Base-by-base conservation (phyloP, 2,329 filamentous ascomycete species). In the Neofusicoccum kwambonambiense region DNA sequence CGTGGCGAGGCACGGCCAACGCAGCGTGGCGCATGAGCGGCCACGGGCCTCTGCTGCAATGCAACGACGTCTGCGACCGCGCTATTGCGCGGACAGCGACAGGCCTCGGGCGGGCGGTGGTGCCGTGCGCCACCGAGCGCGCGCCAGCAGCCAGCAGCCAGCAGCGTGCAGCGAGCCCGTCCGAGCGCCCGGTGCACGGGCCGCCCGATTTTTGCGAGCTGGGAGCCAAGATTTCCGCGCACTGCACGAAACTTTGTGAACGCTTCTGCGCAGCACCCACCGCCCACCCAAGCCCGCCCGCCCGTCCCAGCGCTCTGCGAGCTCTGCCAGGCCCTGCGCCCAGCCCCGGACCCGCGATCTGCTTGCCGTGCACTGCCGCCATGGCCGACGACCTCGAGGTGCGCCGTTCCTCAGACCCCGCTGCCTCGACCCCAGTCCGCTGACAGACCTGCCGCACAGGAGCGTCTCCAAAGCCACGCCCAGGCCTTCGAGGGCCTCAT, bases 401-500 rank as follows among this genome's bases (percentile, higher is more conserved):
- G 70, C 51, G 73, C 69, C 44, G 19, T 65, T 66, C 13, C 60
- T 66, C 51, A 72, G 68, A 70, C 69, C 52, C 70, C 67, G 68
- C 42, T 65, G 66, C 66, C 64, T 62, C 65, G 19, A 62, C 68
- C 65, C 19, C 31, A 8, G 13, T 65, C 69, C 70, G 70, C 74
- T 77, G 70, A 77, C 68, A 66, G 41, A 11, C 15, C 60, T 65
- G 58, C 66, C 64, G 65, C 51, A 12, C 69, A 86, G 83, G 83
- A 82, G 71, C 82, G 84, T 70, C 77, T 86, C 68, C 81, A 81
- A 68, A 80, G 79, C 72, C 82, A 84, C 74, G 84, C 91, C 69
- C 86, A 91, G 79, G 90, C 92, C 69, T 96, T 97, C 73, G 90
- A 96, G 79, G 92, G 92, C 51, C 82, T 97, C 60, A 82, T 97